Evolutionary conservation across 495 filamentous ascomycete species (phyloP).

Genomic region (Rostrohypoxylon terebratum): DNA sequence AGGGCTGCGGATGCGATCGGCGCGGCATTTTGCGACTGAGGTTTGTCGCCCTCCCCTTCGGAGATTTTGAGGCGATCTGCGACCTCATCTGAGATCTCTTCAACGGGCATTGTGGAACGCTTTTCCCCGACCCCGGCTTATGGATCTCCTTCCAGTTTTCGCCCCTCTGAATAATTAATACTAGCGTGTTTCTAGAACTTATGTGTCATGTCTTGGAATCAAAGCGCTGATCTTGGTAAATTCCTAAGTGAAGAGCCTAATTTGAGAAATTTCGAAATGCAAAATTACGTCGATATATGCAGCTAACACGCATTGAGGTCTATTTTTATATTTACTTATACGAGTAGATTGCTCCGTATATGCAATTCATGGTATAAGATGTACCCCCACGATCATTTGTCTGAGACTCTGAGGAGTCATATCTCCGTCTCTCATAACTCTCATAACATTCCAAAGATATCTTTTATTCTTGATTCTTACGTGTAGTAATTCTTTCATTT

Average conservation of each 20-base stretch:
- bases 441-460: not conserved
- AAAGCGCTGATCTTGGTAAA: not conserved
- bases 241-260: not conserved
- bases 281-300: constrained; percentile 36
- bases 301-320: not conserved
- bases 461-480: not conserved
- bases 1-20: constrained; percentile 33
- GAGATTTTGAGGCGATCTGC: constrained; percentile 50
- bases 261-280: constrained; percentile 5
- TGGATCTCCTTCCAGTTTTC: not conserved
- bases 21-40: constrained; percentile 24
- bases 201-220: not conserved
- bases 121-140: not conserved
- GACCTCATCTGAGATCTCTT: constrained; percentile 51
- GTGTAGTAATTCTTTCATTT: not conserved
- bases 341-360: not conserved
- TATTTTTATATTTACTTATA: not conserved
- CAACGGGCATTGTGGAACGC: constrained; percentile 41
- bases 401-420: not conserved
- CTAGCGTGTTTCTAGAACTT: too few relatives aligned
- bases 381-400: not conserved
- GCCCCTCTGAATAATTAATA: not conserved
- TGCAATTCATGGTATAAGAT: not conserved
- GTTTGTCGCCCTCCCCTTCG: constrained; percentile 18
- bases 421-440: not conserved